Percentiles rank a stretch among this genome's conserved stretches.
phyloP scores from a whole-genome alignment of 331 rosid species.

The Stylosanthes scabra region DNA sequence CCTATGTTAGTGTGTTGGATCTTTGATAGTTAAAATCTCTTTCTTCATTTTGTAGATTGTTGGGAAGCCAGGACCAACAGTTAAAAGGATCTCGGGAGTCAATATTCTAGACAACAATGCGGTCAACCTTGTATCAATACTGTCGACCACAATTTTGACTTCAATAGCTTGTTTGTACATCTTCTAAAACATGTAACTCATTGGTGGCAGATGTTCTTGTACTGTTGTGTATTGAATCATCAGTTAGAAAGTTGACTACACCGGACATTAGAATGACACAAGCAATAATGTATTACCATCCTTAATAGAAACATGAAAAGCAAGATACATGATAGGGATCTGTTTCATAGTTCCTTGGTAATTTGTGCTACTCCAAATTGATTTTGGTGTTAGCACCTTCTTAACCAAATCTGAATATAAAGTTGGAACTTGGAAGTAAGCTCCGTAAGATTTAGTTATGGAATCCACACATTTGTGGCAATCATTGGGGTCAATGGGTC shows the following conservation, averaged over 20 bases:
- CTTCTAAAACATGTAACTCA: constrained; percentile 50
- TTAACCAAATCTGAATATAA: constrained; percentile 14
- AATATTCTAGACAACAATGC: constrained; percentile 86
- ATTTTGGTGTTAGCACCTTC: constrained; percentile 24
- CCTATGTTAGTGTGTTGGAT: neutral
- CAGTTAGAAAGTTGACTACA: constrained; percentile 1
- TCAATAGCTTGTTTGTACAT: constrained; percentile 61
- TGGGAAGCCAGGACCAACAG: constrained; percentile 92
- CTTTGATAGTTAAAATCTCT: constrained; percentile 25
- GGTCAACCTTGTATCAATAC: constrained; percentile 78
- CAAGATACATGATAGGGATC: constrained; percentile 4
- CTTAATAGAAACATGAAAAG: constrained; percentile 1
- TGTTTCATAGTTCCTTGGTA: too few relatives aligned
- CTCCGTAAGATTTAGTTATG: neutral
- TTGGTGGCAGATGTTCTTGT: constrained; percentile 30
- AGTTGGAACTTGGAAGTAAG: neutral
- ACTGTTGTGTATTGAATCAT: neutral
- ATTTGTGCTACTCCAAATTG: too few relatives aligned
- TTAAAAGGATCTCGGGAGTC: constrained; percentile 78
- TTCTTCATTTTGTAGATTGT: constrained; percentile 63
- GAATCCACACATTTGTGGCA: neutral
- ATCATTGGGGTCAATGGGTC: neutral
- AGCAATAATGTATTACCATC: neutral
- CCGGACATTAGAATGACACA: constrained; percentile 15
- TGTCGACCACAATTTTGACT: constrained; percentile 74